Evolutionary conservation across 306 rosid genomes (phyloP).

Genomic region (Vigna unguiculata): DNA sequence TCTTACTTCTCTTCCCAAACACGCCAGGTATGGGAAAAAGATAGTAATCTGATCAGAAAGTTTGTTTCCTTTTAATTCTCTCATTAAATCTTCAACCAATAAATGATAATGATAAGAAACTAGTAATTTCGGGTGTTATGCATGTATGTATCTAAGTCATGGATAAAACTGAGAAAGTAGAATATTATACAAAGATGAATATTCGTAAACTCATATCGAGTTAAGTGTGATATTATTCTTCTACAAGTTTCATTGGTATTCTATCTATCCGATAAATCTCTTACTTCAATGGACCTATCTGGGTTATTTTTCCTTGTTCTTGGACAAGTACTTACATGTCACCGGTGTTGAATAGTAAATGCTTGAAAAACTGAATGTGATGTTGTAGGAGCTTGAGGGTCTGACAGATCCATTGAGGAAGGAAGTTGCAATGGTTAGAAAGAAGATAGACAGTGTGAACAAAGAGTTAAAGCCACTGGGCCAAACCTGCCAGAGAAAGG

Average conservation of each 20-base stretch:
- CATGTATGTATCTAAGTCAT: too few relatives aligned
- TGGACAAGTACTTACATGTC: not conserved
- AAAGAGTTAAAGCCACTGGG: constrained; percentile 98
- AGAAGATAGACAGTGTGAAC: constrained; percentile 90
- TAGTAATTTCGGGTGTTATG: too few relatives aligned
- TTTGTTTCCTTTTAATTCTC: constrained; percentile 5
- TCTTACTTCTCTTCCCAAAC: not conserved
- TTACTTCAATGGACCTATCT: too few relatives aligned
- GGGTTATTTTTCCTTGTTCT: not conserved
- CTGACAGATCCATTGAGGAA: constrained; percentile 96
- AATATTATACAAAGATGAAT: too few relatives aligned
- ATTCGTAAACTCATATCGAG: too few relatives aligned
- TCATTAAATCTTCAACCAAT: not conserved
- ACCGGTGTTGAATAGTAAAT: not conserved
- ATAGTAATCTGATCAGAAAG: not conserved
- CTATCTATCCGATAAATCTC: too few relatives aligned
- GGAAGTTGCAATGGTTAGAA: constrained; percentile 81
- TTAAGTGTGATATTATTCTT: too few relatives aligned
- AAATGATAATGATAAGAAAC: too few relatives aligned
- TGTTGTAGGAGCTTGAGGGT: constrained; percentile 82
- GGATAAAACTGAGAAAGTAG: too few relatives aligned
- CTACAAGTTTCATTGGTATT: too few relatives aligned
- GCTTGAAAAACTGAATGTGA: constrained; percentile 37
- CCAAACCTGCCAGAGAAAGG: constrained; percentile 95
- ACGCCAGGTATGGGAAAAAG: not conserved